These are phyloP conservation scores for Solanum clarkiae DNA, from an alignment of 257 asterid species.

Conservation along the genomic window DNA sequence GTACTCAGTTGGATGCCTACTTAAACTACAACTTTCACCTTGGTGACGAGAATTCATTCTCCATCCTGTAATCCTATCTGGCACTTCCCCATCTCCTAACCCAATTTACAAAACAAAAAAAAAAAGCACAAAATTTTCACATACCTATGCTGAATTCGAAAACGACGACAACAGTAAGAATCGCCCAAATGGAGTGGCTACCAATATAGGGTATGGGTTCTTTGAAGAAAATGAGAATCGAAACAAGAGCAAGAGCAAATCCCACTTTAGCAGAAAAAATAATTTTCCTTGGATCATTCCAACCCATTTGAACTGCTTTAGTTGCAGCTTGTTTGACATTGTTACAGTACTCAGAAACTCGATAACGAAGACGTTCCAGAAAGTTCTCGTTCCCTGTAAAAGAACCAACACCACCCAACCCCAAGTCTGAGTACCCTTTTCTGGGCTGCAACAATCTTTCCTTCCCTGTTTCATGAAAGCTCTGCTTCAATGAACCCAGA, in stretches of 20 bases:
- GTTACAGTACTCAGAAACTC: neutral
- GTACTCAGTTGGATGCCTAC: neutral
- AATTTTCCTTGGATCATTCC: slow-evolving; percentile 34
- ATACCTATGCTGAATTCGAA: slow-evolving; percentile 92
- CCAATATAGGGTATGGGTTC: slow-evolving; percentile 28
- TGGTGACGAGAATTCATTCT: neutral
- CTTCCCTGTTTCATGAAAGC: slow-evolving; percentile 44
- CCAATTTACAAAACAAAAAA: neutral
- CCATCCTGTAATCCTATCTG: neutral
- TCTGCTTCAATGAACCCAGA: slow-evolving; percentile 55
- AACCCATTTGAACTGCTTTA: slow-evolving; percentile 27
- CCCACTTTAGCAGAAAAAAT: slow-evolving; percentile 39
- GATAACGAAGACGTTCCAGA: slow-evolving; percentile 15
- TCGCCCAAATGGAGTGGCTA: slow-evolving; percentile 31
- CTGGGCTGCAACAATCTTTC: slow-evolving; percentile 41
- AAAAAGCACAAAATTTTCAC: neutral
- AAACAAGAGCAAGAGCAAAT: slow-evolving; percentile 25
- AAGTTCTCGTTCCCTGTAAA: slow-evolving; percentile 13
- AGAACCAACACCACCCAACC: slow-evolving; percentile 14
- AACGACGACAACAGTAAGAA: slow-evolving; percentile 70
- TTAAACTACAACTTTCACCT: neutral
- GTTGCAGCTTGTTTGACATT: neutral
- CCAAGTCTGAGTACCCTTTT: slow-evolving; percentile 34
- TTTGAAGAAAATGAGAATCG: slow-evolving; percentile 36
- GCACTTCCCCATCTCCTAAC: neutral